Base-by-base conservation (phyloP, 345 rosid genomes). In the Hirschfeldia incana region DNA sequence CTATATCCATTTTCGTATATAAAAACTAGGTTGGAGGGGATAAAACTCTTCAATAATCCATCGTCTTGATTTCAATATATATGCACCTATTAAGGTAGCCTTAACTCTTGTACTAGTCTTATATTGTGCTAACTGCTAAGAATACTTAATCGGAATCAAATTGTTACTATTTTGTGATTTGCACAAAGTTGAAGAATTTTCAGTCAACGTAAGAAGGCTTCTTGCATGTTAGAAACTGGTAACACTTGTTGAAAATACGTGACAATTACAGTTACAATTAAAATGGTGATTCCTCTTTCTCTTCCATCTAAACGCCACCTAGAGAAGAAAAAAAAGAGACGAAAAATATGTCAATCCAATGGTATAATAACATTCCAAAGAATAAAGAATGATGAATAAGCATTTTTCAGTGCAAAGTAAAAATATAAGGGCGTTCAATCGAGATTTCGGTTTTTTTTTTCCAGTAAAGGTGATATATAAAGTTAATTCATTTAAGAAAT, bases 171-270 rank as follows among this genome's bases (percentile, higher is more conserved):
- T 0, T 32, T 5, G 1, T 69, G 33, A 3, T 64, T 39, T 75
- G 55, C 65, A 55, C 21, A 9, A 15, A 5, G 2, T 39, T 5
- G 4, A 1, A 60, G 10, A 60, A 44, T 76, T 60, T 10, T 6
- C 61, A 58, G 51, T 26, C 62, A 78, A 57, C 61, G 76, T 78
- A 78, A 72, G 65, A 57, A 65, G 37, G 72, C 81, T 7, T 65
- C 81, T 65, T 79, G 77, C 77, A 73, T 73, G 82, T 78, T 59
- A 44, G 69, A 79, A 79, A 67, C 26, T 67, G 37, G 69, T 59
- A 78, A 73, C 82, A 46, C 53, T 73, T 73, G 78, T 46, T 46
- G 73, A 17, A 67, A 53, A 61, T 34, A 65, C 67, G 67, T 72
- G 32, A 44, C 69, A 44, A 44, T 46, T 73, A 73, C 76, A 46